phyloP scores from a whole-genome alignment of 345 rosid species.

The Pugionium dolabratum region DNA sequence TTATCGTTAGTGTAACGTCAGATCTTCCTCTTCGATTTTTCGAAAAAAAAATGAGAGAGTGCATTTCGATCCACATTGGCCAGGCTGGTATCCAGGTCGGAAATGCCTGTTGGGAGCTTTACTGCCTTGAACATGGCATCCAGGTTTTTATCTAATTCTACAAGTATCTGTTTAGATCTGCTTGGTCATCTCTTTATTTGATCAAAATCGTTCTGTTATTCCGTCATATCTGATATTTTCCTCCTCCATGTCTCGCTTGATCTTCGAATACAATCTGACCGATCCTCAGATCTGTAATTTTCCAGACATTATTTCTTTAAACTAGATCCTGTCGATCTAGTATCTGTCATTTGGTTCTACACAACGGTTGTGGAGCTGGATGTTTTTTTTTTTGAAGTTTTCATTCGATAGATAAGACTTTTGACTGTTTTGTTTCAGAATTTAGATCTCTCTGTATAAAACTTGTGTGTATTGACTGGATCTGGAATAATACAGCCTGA shows the following conservation, averaged over 20 bases:
- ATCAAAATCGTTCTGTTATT: not conserved
- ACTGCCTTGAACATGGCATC: conserved; percentile 50
- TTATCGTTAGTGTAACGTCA: not conserved
- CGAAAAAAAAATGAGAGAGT: conserved; percentile 54
- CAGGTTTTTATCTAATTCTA: conserved; percentile 13
- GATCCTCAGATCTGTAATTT: not conserved
- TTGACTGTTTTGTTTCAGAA: no score
- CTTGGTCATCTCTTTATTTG: not conserved
- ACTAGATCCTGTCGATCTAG: not conserved
- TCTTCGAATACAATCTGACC: not conserved
- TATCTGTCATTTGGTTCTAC: conserved; percentile 1
- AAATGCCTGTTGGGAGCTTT: conserved; percentile 54
- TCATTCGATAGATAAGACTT: no score
- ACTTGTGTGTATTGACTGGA: not conserved
- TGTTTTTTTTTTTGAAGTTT: no score
- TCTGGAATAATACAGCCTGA: not conserved
- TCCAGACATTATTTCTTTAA: no score
- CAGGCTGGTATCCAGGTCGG: conserved; percentile 63
- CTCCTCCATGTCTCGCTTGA: not conserved
- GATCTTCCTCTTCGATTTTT: conserved; percentile 15
- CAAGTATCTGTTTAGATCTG: not conserved
- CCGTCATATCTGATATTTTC: conserved; percentile 9
- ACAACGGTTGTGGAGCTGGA: no score
- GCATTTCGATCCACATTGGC: conserved; percentile 55
- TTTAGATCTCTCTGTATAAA: not conserved